A percentile compares a stretch with the other conserved stretches of the same genome.
Evolutionary conservation across 2,329 filamentous ascomycete species (phyloP).

Genomic region (Apiospora kogelbergensis): DNA sequence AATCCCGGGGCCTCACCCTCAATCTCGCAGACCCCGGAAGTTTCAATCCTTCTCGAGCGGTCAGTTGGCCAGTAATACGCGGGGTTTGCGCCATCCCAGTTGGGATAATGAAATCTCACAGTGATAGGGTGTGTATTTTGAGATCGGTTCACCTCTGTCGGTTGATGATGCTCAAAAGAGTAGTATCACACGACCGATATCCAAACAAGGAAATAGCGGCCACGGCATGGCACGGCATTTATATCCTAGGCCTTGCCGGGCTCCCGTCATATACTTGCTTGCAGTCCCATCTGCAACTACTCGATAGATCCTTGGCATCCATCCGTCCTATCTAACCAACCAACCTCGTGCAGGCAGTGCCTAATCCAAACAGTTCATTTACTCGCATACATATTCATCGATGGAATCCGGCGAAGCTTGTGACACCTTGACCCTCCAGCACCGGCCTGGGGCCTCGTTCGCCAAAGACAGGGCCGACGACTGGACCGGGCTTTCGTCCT

Average conservation of each 20-base stretch:
- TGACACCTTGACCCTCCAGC: not conserved
- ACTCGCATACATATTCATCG: not conserved
- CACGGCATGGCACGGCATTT: not conserved
- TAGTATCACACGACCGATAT: not conserved
- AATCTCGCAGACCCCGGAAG: not conserved
- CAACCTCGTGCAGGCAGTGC: not conserved
- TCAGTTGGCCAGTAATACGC: not conserved
- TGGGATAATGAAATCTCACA: not conserved
- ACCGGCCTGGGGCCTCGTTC: not conserved
- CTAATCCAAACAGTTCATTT: not conserved
- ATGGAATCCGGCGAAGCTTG: not conserved
- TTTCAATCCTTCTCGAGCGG: not conserved
- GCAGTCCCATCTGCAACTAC: not conserved
- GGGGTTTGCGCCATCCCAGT: not conserved
- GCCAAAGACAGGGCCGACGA: not conserved
- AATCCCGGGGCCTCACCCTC: not conserved
- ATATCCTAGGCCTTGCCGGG: not conserved
- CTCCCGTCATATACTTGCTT: not conserved
- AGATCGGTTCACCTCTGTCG: not conserved
- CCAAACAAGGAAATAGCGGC: not conserved
- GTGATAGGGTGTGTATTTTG: not conserved
- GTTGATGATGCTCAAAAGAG: too few species aligned
- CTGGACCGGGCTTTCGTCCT: not conserved
- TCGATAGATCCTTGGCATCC: not conserved
- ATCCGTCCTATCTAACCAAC: not conserved